These are phyloP conservation scores for Arthrobotrys iridis DNA, from an alignment of 2,329 filamentous ascomycete genomes.

Conservation along the genomic window DNA sequence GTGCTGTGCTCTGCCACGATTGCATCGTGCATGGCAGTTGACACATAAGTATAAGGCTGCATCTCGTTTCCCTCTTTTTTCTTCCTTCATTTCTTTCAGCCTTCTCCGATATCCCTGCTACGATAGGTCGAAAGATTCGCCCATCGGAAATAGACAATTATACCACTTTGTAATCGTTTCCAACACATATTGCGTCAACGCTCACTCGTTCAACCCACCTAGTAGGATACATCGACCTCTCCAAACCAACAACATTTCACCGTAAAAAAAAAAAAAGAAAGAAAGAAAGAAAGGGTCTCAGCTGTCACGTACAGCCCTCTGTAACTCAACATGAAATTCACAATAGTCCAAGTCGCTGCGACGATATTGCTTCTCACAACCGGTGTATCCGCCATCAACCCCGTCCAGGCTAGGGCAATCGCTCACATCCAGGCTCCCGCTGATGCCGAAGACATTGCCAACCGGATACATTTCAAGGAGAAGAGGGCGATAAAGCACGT, in stretches of 20 bases:
- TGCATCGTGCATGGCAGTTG: background rate
- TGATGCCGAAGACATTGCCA: conserved; percentile 12
- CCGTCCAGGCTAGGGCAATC: conserved; percentile 12
- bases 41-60: conserved; percentile 12
- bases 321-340: conserved; percentile 31
- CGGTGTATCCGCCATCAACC: conserved; percentile 24
- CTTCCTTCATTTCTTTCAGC: conserved; percentile 18
- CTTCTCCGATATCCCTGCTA: background rate
- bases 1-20: conserved; percentile 18
- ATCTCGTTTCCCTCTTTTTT: background rate
- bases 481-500: conserved; percentile 24
- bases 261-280: background rate
- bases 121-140: background rate
- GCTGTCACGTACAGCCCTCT: background rate
- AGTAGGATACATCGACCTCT: background rate
- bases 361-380: conserved; percentile 30
- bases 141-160: background rate
- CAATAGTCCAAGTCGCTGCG: conserved; percentile 9
- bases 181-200: conserved; percentile 28
- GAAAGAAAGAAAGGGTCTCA: background rate
- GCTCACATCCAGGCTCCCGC: conserved; percentile 17
- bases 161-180: background rate
- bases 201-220: background rate
- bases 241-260: conserved; percentile 6
- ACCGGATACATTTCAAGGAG: conserved; percentile 25